Evolutionary conservation across 2,329 filamentous ascomycete genomes (phyloP).

Genomic region (Penicillium sp.): DNA sequence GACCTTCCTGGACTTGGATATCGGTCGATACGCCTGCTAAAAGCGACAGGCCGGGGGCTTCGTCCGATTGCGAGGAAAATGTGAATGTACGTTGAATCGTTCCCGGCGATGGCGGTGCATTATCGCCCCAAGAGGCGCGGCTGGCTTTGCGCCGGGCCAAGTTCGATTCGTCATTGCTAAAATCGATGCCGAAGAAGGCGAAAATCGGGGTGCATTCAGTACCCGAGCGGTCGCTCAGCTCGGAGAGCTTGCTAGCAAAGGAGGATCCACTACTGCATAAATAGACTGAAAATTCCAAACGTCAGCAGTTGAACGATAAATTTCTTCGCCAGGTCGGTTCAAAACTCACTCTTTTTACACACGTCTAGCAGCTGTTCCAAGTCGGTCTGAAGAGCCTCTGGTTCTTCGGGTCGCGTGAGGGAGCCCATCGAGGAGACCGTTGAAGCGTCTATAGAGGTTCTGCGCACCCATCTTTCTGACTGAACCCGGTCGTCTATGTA

Average conservation of each 20-base stretch:
- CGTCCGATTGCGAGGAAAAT: slow-evolving; percentile 48
- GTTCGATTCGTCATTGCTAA: slow-evolving; percentile 42
- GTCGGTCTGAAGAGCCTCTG: slow-evolving; percentile 52
- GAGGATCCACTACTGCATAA: slow-evolving; percentile 58
- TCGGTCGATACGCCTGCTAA: slow-evolving; percentile 54
- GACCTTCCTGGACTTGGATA: slow-evolving; percentile 54
- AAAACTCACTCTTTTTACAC: slow-evolving; percentile 57
- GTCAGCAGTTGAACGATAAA: slow-evolving; percentile 9
- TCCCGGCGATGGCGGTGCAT: slow-evolving; percentile 34
- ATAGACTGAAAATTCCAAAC: slow-evolving; percentile 50
- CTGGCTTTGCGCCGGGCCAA: slow-evolving; percentile 35
- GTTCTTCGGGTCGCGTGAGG: slow-evolving; percentile 42
- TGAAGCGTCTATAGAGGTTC: slow-evolving; percentile 33
- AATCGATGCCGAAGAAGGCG: slow-evolving; percentile 59
- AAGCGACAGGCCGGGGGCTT: slow-evolving; percentile 54
- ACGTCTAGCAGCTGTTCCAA: slow-evolving; percentile 54
- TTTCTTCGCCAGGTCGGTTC: neutral
- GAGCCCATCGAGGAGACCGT: slow-evolving; percentile 31
- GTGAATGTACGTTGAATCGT: slow-evolving; percentile 45
- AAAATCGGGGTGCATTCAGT: slow-evolving; percentile 58
- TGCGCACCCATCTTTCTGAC: slow-evolving; percentile 49
- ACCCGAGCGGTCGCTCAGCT: slow-evolving; percentile 53
- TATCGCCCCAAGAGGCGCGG: slow-evolving; percentile 35
- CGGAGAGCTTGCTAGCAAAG: slow-evolving; percentile 57
- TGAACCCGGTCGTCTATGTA: slow-evolving; percentile 53